Evolutionary conservation across 129 eudicot genomes (phyloP).

Genomic region (Daucus carota): DH1_v3.0 NC_030386.2:32605501-32606000

Average conservation of each 20-base stretch:
- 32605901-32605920: no score
- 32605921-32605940: no score
- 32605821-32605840: no score
- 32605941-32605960: background rate
- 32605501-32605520: background rate
- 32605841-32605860: no score
- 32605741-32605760: background rate
- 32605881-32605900: no score
- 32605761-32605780: no score
- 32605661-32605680: background rate
- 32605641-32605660: background rate
- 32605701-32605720: background rate
- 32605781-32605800: background rate
- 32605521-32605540: background rate
- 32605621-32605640: background rate
- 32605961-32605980: no score
- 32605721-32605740: background rate
- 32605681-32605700: background rate
- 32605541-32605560: background rate
- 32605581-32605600: background rate
- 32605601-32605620: background rate
- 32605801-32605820: no score
- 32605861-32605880: no score
- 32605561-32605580: slow-evolving; percentile 1
- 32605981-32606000: background rate